Evolutionary conservation across 108 stramenopile genomes (phyloP).

Genomic region (Discostella pseudostelligera): DNA sequence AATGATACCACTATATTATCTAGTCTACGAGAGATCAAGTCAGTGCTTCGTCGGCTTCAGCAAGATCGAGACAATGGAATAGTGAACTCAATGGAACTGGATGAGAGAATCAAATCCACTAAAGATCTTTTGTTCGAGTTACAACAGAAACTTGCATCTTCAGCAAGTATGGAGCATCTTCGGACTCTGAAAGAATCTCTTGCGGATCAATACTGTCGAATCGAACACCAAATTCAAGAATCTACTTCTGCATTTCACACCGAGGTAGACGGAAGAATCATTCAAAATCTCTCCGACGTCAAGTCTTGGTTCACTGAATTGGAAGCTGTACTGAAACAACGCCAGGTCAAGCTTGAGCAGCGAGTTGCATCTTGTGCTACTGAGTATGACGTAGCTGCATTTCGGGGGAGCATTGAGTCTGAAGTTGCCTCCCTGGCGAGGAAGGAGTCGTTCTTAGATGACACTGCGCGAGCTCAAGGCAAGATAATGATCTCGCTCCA

Average conservation of each 20-base stretch:
- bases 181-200: slow-evolving; percentile 24
- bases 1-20: background rate
- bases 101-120: slow-evolving; percentile 22
- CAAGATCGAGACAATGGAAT: slow-evolving; percentile 23
- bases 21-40: slow-evolving; percentile 28
- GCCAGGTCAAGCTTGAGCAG: slow-evolving; percentile 41
- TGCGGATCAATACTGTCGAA: slow-evolving; percentile 6
- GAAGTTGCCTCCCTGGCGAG: slow-evolving; percentile 31
- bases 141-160: slow-evolving; percentile 29
- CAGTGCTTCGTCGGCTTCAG: slow-evolving; percentile 19
- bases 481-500: slow-evolving; percentile 23
- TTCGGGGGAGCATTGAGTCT: slow-evolving; percentile 35
- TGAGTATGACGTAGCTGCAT: slow-evolving; percentile 31
- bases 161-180: slow-evolving; percentile 26
- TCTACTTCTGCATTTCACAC: slow-evolving; percentile 18
- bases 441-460: slow-evolving; percentile 31
- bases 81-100: slow-evolving; percentile 26
- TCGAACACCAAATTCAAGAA: slow-evolving; percentile 20
- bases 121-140: slow-evolving; percentile 30
- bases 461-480: slow-evolving; percentile 37
- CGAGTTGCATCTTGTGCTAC: slow-evolving; percentile 35
- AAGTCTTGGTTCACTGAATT: slow-evolving; percentile 36
- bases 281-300: slow-evolving; percentile 26
- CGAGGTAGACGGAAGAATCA: slow-evolving; percentile 32
- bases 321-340: slow-evolving; percentile 40